Base-by-base conservation (phyloP, 495 filamentous ascomycete genomes). In the Lasiosphaeria hispida region DNA sequence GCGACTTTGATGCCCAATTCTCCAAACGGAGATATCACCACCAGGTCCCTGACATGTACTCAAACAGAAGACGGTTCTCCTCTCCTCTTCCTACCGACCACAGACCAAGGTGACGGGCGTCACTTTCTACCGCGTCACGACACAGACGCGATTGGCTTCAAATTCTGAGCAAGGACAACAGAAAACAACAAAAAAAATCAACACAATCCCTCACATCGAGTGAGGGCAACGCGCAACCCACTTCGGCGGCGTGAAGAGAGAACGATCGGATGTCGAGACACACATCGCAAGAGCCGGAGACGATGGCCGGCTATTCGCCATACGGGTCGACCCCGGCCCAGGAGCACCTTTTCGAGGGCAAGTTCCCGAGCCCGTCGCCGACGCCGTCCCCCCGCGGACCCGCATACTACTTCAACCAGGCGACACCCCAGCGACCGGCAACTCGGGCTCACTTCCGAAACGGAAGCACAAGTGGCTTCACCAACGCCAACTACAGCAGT, bases 41-140 rank as follows among this genome's bases (percentile, higher is more conserved):
- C 64, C 68, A 69, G 48, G 62, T 61, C 66, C 69, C 75, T 71
- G 75, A 76, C 75, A 79, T 80, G 77, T 79, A 76, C 65, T 72
- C 72, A 72, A 70, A 66, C 74, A 74, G 68, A 75, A 72, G 72
- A 75, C 67, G 70, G 66, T 68, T 69, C 69, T 74, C 70, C 67
- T 77, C 72, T 64, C 74, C 70, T 76, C 76, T 78, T 75, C 75
- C 75, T 68, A 76, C 77, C 77, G 77, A 79, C 72, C 75, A 77
- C 76, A 79, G 75, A 75, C 75, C 77, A 74, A 78, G 77, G 77
- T 80, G 77, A 80, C 76, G 62, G 72, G 75, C 62, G 68, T 78
- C 74, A 73, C 75, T 69, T 72, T 69, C 69, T 69, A 55, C 66
- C 65, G 75, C 75, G 73, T 72, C 68, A 71, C 75, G 74, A 72